Conservation (phyloP, 495 filamentous ascomycete genomes). For the Endocarpon pusillum region DNA sequence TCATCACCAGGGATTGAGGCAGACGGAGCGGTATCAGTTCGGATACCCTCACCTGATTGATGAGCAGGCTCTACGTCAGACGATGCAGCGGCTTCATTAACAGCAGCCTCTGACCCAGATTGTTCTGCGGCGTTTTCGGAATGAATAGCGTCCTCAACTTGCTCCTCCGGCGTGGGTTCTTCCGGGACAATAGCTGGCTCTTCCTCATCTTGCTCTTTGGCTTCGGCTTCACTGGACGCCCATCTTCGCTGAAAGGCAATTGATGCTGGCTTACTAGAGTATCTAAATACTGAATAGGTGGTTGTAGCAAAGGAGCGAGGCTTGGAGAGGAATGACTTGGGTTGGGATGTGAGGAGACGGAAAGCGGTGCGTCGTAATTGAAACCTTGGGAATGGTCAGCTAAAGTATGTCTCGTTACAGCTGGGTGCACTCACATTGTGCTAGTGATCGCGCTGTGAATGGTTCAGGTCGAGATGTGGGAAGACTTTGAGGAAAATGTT, state of each 20-base stretch:
- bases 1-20: neutral
- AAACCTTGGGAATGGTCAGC: too few relatives aligned
- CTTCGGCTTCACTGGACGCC: constrained; percentile 1
- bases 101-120: neutral
- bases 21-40: neutral
- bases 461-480: too few relatives aligned
- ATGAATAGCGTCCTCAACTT: neutral
- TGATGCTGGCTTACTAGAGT: neutral
- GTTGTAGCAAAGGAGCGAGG: too few relatives aligned
- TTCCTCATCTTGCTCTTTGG: too few relatives aligned
- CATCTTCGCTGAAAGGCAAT: constrained; percentile 1
- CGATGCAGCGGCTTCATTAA: neutral
- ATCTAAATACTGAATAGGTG: too few relatives aligned
- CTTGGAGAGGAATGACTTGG: too few relatives aligned
- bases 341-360: too few relatives aligned
- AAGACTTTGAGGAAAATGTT: too few relatives aligned
- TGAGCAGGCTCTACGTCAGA: neutral
- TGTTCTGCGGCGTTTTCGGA: neutral
- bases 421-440: too few relatives aligned
- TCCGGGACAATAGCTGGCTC: neutral
- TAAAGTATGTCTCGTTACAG: too few relatives aligned
- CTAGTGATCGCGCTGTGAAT: too few relatives aligned
- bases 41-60: neutral
- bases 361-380: too few relatives aligned
- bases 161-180: neutral